These are phyloP conservation scores for Ascochyta pisi DNA, from an alignment of 2,329 filamentous ascomycete species.

Conservation along the genomic window DNA sequence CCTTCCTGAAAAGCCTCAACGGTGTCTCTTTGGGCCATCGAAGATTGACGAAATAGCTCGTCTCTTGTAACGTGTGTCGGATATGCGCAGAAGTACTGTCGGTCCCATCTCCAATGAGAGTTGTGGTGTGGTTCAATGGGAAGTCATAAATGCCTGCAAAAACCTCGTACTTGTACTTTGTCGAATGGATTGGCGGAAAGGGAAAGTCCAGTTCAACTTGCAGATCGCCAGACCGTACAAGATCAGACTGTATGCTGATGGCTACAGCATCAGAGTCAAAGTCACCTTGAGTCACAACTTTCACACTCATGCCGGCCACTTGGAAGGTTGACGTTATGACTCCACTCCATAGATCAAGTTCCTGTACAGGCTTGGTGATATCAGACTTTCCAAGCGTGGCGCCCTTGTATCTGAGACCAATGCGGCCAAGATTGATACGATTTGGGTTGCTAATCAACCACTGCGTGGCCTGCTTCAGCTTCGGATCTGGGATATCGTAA, in stretches of 20 bases:
- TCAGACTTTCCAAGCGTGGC: constrained; percentile 31
- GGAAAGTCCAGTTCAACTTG: constrained; percentile 61
- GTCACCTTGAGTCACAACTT: constrained; percentile 56
- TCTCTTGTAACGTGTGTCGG: constrained; percentile 52
- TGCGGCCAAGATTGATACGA: constrained; percentile 56
- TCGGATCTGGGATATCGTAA: constrained; percentile 52
- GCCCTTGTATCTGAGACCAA: constrained; percentile 54
- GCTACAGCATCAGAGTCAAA: constrained; percentile 55
- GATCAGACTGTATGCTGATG: constrained; percentile 52
- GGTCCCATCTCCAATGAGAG: constrained; percentile 32
- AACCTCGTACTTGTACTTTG: constrained; percentile 44
- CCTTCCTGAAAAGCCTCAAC: constrained; percentile 44
- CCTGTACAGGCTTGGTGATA: constrained; percentile 42
- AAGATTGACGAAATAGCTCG: constrained; percentile 52
- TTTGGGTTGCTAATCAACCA: constrained; percentile 63
- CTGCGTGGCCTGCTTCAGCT: constrained; percentile 52
- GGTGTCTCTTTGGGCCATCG: constrained; percentile 48
- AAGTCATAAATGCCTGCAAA: constrained; percentile 60
- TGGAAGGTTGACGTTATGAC: constrained; percentile 54
- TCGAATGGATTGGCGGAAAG: constrained; percentile 49
- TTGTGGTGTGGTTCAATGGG: constrained; percentile 54
- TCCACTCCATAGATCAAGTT: constrained; percentile 59
- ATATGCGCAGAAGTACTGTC: constrained; percentile 50
- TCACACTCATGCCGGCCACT: constrained; percentile 49
- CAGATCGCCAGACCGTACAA: constrained; percentile 49